Evolutionary conservation across 768 basidiomycete genomes (phyloP).

Genomic region (Lentinula guzmanii): DNA sequence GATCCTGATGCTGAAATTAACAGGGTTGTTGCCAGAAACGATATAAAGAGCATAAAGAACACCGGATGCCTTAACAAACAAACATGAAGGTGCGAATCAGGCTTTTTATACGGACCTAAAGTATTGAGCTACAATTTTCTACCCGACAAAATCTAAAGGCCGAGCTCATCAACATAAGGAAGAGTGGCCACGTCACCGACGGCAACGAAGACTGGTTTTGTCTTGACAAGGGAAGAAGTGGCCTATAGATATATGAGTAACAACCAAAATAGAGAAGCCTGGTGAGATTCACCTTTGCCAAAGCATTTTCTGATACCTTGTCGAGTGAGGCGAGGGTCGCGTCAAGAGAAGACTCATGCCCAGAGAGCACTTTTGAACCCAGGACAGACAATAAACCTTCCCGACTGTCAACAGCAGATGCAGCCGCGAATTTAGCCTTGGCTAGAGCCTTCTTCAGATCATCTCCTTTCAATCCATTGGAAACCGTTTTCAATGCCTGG

Average conservation of each 20-base stretch:
- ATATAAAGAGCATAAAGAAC: too few relatives aligned
- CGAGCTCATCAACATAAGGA: slow-evolving; percentile 82
- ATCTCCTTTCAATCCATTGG: slow-evolving; percentile 55
- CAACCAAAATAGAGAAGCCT: not conserved
- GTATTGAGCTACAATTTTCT: not conserved
- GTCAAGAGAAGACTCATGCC: slow-evolving; percentile 49
- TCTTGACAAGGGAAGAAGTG: slow-evolving; percentile 57
- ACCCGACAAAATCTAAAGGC: slow-evolving; percentile 42
- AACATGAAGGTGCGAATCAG: too few relatives aligned
- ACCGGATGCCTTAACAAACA: too few relatives aligned
- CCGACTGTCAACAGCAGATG: slow-evolving; percentile 60
- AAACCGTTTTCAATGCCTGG: slow-evolving; percentile 57
- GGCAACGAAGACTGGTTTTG: slow-evolving; percentile 83
- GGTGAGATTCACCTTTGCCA: slow-evolving; percentile 58
- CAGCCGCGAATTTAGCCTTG: slow-evolving; percentile 84
- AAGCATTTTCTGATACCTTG: slow-evolving; percentile 54
- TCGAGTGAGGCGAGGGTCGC: slow-evolving; percentile 64
- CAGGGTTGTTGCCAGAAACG: too few relatives aligned
- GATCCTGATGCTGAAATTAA: too few relatives aligned
- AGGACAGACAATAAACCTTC: slow-evolving; percentile 58
- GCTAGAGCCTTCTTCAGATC: slow-evolving; percentile 77
- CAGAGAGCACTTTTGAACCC: slow-evolving; percentile 62
- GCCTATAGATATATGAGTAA: slow-evolving; percentile 34
- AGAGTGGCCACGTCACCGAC: slow-evolving; percentile 73
- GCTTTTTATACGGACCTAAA: not conserved